Conservation (phyloP, 2,329 filamentous ascomycete genomes). For the Penicillium capsulatum region DNA sequence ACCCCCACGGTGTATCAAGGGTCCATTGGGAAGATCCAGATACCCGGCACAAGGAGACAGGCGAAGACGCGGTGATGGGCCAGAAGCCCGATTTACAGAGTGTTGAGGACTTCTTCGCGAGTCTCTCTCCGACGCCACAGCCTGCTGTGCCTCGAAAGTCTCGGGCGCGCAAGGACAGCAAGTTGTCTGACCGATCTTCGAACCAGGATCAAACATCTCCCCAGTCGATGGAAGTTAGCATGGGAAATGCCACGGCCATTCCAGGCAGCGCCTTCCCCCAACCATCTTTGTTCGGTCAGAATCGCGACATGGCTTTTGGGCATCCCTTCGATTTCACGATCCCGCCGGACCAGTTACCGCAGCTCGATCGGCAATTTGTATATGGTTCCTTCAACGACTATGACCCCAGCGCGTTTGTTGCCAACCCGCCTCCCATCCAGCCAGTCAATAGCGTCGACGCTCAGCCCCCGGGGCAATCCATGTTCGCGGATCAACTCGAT, state of each 20-base stretch:
- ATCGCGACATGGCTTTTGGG: constrained; percentile 27
- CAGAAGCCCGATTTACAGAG: constrained; percentile 88
- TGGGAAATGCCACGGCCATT: constrained; percentile 29
- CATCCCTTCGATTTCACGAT: constrained; percentile 40
- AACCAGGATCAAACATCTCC: constrained; percentile 27
- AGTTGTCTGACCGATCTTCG: constrained; percentile 20
- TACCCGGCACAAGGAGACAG: constrained; percentile 66
- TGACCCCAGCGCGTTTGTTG: constrained; percentile 40
- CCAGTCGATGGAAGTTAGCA: constrained; percentile 27
- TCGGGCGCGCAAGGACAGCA: constrained; percentile 28
- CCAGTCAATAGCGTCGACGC: constrained; percentile 25
- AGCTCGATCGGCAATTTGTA: constrained; percentile 71
- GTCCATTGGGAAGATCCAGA: constrained; percentile 77
- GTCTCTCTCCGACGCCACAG: constrained; percentile 60
- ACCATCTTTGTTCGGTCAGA: constrained; percentile 31
- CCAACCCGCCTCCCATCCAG: constrained; percentile 27
- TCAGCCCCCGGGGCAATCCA: constrained; percentile 19
- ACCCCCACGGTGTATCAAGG: constrained; percentile 84
- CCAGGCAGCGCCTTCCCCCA: constrained; percentile 38
- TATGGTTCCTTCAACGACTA: constrained; percentile 65
- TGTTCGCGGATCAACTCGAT: constrained; percentile 37
- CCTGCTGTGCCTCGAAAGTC: constrained; percentile 45
- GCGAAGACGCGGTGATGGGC: constrained; percentile 82
- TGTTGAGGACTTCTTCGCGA: constrained; percentile 90
- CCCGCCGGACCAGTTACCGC: constrained; percentile 51